Evolutionary conservation across 768 basidiomycete species (phyloP).

Genomic region (Pleurotus giganteus): DNA sequence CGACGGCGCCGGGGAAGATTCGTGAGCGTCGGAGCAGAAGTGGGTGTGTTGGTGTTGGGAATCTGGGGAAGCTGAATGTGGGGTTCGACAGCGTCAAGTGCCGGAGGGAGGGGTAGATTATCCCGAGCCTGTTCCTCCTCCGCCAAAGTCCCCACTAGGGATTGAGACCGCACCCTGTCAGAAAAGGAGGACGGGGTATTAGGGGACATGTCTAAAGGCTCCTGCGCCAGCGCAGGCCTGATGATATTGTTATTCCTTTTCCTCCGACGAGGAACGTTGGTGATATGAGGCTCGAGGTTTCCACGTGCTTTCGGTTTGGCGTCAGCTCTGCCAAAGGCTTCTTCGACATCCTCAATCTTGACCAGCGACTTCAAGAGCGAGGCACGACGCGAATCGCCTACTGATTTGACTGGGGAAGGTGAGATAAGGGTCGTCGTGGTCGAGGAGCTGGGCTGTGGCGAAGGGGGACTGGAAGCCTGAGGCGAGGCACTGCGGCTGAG

Average conservation of each 20-base stretch:
- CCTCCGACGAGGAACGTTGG: constrained; percentile 4
- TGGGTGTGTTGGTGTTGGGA: not conserved
- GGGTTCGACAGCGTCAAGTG: not conserved
- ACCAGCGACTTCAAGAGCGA: constrained; percentile 2
- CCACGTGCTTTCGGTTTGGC: constrained; percentile 9
- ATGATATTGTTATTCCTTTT: not conserved
- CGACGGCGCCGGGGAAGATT: constrained; percentile 8
- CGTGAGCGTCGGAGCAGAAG: not conserved
- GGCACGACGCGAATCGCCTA: not conserved
- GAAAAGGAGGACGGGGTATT: not conserved
- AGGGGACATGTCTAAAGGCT: not conserved
- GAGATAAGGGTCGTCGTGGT: constrained; percentile 5
- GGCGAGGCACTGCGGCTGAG: not conserved
- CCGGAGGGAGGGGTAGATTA: not conserved
- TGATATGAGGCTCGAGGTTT: constrained; percentile 9
- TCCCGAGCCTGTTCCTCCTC: not conserved
- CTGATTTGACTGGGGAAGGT: not conserved
- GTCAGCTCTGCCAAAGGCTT: not conserved
- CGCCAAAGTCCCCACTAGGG: not conserved
- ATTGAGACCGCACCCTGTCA: not conserved
- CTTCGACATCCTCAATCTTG: not conserved
- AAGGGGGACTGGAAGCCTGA: constrained; percentile 1
- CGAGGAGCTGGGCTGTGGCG: constrained; percentile 3
- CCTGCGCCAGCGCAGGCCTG: not conserved
- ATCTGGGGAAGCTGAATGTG: not conserved